phyloP scores from a whole-genome alignment of 495 filamentous ascomycete genomes.

The Cryomyces minteri region DNA sequence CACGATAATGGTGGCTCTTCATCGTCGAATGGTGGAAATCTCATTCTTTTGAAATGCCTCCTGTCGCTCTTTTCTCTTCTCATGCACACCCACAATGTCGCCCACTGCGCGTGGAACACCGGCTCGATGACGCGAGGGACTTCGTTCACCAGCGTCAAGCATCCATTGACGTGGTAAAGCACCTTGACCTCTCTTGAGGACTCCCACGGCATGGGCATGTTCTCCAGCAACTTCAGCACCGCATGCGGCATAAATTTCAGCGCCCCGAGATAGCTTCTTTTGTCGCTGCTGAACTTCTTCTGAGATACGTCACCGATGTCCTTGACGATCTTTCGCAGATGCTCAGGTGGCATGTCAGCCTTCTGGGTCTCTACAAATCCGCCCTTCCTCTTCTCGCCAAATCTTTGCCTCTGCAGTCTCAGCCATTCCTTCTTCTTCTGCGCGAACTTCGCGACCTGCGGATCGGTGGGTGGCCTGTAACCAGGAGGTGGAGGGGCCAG shows the following conservation, averaged over 20 bases:
- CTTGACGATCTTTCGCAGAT: slow-evolving; percentile 93
- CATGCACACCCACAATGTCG: slow-evolving; percentile 99
- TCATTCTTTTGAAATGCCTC: slow-evolving; percentile 95
- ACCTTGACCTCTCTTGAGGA: slow-evolving; percentile 90
- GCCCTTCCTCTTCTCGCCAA: slow-evolving; percentile 89
- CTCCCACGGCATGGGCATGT: slow-evolving; percentile 99
- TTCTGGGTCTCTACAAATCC: slow-evolving; percentile 97
- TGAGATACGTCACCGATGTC: slow-evolving; percentile 99
- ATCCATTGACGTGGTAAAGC: slow-evolving; percentile 95
- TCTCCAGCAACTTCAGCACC: slow-evolving; percentile 95
- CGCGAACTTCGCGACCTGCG: slow-evolving; percentile 82
- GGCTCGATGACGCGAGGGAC: slow-evolving; percentile 94
- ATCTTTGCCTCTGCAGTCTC: slow-evolving; percentile 77
- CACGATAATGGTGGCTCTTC: slow-evolving; percentile 95
- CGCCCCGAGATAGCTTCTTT: slow-evolving; percentile 92
- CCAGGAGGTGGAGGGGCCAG: slow-evolving; percentile 77
- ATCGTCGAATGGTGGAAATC: slow-evolving; percentile 97
- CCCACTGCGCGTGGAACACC: slow-evolving; percentile 98
- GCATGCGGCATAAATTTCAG: slow-evolving; percentile 99
- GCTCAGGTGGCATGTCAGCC: slow-evolving; percentile 96
- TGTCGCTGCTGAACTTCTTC: slow-evolving; percentile 98
- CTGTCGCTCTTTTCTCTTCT: slow-evolving; percentile 93
- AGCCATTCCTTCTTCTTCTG: slow-evolving; percentile 99
- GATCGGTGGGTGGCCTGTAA: slow-evolving; percentile 67
- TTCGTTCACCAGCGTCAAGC: slow-evolving; percentile 93